Evolutionary conservation across 352 stramenopile species (phyloP), one percentile per base, ranked within the genome.

Genomic region (Globisporangium nagaii): DNA sequence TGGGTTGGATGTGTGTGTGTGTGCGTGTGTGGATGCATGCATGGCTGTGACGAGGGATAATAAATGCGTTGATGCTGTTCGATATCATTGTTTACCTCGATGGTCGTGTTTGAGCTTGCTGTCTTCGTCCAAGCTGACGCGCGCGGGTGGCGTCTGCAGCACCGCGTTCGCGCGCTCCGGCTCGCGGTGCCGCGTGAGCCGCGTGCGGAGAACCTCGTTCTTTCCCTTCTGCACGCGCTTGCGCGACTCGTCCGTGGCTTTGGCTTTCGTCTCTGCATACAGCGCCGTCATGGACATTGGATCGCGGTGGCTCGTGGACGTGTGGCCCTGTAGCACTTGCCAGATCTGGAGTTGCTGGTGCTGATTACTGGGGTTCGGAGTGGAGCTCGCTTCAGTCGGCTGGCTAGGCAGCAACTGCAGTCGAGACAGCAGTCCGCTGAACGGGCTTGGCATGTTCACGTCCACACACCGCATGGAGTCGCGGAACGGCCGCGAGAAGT

Each of bases 381-480:
- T 20, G 17, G 15, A 10, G n/a, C 30, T 47, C 6, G n/a, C 47
- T 36, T 40, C n/a, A 1, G 12, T 17, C 19, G 27, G n/a, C 7
- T 30, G 11, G 19, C 42, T 20, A 10, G 69, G 40, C 2, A 56
- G 43, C 35, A 79, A 54, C 32, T 75, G 55, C 9, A 82, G 57
- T 11, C 58, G 63, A 13, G 52, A 37, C 5, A 82, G 56, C 11
- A 82, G 58, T 5, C 64, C 64, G 4, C 54, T 56, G 43, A 82
- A 82, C 11, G 71, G 71, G 17, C 71, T 66, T 2, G 71, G 71
- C 24, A 77, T 57, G 32, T 19, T 47, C 27, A 69, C 71, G 28
- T 73, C 61, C 11, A 69, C 55, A 34, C 72, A 83, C 3, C 72
- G 72, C 72, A 83, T 83, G 1, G 72, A 70, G 49, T 83, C 72